Conservation (phyloP, 2,329 filamentous ascomycete genomes). For the Cercospora nicotianae region DNA sequence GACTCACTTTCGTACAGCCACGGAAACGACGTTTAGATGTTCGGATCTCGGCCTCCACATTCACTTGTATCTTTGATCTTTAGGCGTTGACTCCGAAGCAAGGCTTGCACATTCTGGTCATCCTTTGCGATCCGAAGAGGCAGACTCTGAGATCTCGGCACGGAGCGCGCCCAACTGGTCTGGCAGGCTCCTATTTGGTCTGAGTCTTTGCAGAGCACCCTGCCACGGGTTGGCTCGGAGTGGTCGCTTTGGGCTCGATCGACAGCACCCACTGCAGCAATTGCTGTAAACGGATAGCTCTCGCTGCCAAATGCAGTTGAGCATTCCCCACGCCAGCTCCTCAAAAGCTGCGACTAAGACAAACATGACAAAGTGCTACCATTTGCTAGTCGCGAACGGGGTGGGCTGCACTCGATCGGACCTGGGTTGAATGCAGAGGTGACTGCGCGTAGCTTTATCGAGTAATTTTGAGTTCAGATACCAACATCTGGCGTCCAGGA, state of each 20-base stretch:
- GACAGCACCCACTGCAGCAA: background rate
- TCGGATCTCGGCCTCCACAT: background rate
- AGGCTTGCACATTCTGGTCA: background rate
- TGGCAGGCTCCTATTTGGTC: background rate
- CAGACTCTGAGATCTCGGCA: background rate
- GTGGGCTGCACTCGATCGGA: background rate
- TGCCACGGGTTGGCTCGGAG: background rate
- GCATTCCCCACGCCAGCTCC: background rate
- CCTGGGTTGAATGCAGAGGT: background rate
- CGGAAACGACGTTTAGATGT: background rate
- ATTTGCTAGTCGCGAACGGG: background rate
- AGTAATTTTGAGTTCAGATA: background rate
- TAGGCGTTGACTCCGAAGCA: background rate
- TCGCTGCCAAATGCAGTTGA: background rate
- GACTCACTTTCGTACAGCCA: background rate
- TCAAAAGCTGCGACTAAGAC: background rate
- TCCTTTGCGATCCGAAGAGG: background rate
- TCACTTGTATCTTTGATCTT: background rate
- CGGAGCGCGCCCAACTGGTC: background rate
- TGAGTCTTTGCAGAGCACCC: background rate
- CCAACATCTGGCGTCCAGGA: background rate
- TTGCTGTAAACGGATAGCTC: background rate
- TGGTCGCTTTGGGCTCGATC: background rate
- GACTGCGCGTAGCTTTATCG: background rate
- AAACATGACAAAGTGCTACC: background rate